Percentiles rank a stretch among this genome's conserved stretches.
phyloP scores from a whole-genome alignment of 2,329 filamentous ascomycete genomes.

The Arthrobotrys megalospora region DNA sequence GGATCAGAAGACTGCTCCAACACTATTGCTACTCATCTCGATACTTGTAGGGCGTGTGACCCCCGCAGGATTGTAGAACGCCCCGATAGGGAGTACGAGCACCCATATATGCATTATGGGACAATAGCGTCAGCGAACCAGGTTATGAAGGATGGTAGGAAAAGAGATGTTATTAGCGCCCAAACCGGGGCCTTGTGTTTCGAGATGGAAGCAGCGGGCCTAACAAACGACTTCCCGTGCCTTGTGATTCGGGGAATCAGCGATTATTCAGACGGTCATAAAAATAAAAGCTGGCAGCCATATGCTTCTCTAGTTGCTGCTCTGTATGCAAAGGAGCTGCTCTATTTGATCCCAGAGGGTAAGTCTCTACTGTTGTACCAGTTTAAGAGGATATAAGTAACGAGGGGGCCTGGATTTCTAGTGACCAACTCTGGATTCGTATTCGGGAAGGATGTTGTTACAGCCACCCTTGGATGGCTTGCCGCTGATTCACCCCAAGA shows the following conservation, averaged over 20 bases:
- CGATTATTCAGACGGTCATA: conserved; percentile 34
- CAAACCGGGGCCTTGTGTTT: conserved; percentile 24
- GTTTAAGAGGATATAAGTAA: neutral
- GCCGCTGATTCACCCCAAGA: neutral
- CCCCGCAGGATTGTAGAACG: neutral
- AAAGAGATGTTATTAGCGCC: conserved; percentile 3
- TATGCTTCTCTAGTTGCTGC: conserved; percentile 6
- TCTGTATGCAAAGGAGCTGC: neutral
- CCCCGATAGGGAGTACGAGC: neutral
- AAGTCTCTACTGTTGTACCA: neutral
- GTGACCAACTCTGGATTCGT: neutral
- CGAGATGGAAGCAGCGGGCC: conserved; percentile 33
- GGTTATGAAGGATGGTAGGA: conserved; percentile 11
- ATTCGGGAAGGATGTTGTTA: neutral
- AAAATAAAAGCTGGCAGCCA: conserved; percentile 16
- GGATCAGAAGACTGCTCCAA: neutral
- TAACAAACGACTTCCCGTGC: conserved; percentile 7
- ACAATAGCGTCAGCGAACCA: conserved; percentile 25
- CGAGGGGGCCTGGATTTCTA: neutral
- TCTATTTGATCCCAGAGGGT: neutral
- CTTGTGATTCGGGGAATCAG: conserved; percentile 24
- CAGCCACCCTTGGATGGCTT: neutral
- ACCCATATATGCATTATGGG: conserved; percentile 3
- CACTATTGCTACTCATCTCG: neutral
- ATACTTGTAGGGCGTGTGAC: neutral